A percentile compares a stretch with the other conserved stretches of the same genome.
Evolutionary conservation across 306 rosid species (phyloP).

Genomic region (Medicago lupulina): DNA sequence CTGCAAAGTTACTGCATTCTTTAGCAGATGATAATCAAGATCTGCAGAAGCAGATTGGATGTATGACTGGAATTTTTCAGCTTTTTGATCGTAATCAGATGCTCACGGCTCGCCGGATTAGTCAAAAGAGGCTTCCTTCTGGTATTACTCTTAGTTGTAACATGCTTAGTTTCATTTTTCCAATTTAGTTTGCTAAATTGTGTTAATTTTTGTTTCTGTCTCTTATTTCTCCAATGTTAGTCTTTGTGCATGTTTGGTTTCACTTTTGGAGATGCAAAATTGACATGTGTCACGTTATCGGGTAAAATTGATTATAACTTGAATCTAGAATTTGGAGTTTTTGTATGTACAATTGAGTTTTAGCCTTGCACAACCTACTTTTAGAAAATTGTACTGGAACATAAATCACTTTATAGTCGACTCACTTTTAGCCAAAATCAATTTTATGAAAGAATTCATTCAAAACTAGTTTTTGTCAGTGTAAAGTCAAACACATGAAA

Average conservation of each 20-base stretch:
- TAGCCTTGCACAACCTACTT: not conserved
- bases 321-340: not conserved
- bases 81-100: constrained; percentile 77
- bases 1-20: constrained; percentile 87
- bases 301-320: not conserved
- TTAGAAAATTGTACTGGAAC: too few species aligned
- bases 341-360: not conserved
- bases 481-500: not conserved
- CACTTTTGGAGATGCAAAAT: too few species aligned
- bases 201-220: not conserved
- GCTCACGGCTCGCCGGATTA: constrained; percentile 57
- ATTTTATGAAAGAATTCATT: too few species aligned
- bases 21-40: constrained; percentile 93
- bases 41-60: constrained; percentile 95
- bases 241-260: too few species aligned
- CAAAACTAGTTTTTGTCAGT: not conserved
- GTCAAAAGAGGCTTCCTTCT: constrained; percentile 73
- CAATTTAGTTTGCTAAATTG: not conserved
- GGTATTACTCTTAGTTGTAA: constrained; percentile 46
- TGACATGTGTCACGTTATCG: not conserved
- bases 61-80: constrained; percentile 90
- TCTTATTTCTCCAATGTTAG: not conserved
- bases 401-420: not conserved
- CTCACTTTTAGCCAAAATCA: not conserved
- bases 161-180: constrained; percentile 15